These are phyloP conservation scores for Rhodosporidiobolus odoratus DNA, from an alignment of 768 basidiomycete species.

Conservation along the genomic window DNA sequence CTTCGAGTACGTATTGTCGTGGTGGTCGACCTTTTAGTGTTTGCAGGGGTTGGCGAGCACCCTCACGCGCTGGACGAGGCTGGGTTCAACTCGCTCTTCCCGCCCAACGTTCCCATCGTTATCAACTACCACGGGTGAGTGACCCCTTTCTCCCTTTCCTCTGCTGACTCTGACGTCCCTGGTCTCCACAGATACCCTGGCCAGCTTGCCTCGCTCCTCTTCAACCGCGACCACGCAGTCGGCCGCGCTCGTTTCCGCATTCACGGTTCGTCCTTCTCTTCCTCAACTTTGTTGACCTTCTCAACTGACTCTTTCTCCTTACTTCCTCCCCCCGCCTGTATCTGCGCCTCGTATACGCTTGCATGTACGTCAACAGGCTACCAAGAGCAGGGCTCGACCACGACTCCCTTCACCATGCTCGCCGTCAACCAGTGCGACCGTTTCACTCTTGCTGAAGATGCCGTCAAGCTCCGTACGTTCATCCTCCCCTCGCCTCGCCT, in stretches of 20 bases:
- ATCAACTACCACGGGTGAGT: slow-evolving; percentile 65
- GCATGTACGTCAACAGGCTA: slow-evolving; percentile 11
- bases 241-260: slow-evolving; percentile 41
- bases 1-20: slow-evolving; percentile 82
- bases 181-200: slow-evolving; percentile 10
- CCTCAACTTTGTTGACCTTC: not conserved
- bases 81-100: slow-evolving; percentile 68
- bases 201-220: slow-evolving; percentile 32
- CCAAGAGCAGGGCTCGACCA: slow-evolving; percentile 57
- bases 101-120: slow-evolving; percentile 61
- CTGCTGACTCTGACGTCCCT: not conserved
- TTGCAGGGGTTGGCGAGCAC: slow-evolving; percentile 63
- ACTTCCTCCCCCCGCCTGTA: not conserved
- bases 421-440: slow-evolving; percentile 44
- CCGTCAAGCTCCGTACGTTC: slow-evolving; percentile 44
- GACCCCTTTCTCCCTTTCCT: slow-evolving; percentile 41
- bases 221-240: slow-evolving; percentile 39
- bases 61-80: slow-evolving; percentile 65
- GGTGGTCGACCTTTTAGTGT: slow-evolving; percentile 81
- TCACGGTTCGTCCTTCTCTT: not conserved
- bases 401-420: slow-evolving; percentile 57
- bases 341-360: not conserved
- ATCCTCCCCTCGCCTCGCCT: slow-evolving; percentile 20
- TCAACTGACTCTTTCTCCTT: not conserved
- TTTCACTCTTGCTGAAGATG: slow-evolving; percentile 46